Evolutionary conservation across 1,139 yeast species (phyloP), one percentile per base, ranked within the genome.

Genomic region (Pneumocystis oryctolagi): DNA sequence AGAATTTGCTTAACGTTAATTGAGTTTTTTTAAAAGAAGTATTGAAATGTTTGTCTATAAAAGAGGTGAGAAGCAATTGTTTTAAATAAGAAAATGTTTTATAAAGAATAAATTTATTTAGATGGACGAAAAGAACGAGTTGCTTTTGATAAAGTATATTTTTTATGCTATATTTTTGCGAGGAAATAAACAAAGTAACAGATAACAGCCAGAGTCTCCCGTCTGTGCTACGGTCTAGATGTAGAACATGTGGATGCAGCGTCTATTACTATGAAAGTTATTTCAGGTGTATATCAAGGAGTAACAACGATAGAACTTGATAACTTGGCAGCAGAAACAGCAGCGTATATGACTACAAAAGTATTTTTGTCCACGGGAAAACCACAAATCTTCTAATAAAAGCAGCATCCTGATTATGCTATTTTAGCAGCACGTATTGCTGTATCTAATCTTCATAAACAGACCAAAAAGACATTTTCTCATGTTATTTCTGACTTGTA

Each of bases 241-340:
- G 78, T 92, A 63, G 80, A 79, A 61, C 94, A 87, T 73, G 88
- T 89, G 66, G 96, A 89, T 72, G 88, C 95, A 61, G 95, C 85
- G 63, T 85, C 88, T 69, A 87, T 89, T 74, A 88, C 96, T 47
- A 95, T 88, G 74, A 81, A 90, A 72, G 89, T 87, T 69, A 87
- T 87, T 67, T 82, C 90, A 32, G 96, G 96, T 69, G 95, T 89
- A 63, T 89, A 89, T 77, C 95, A 89, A 71, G 98, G 98, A 70
- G 98, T 92, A 63, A 89, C 92, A 71, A 92, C 98, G 64, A 82
- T 87, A 68, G 97, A 89, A 74, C 81, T 90, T 68, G 92, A 87
- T 70, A 89, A 92, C 76, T 80, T 92, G 64, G 95, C 96, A 61
- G 96, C 97, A 58, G 98, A 92, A 76, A 89, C 97, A 56, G 94